These are phyloP conservation scores for Trichodelitschia bisporula DNA, from an alignment of 495 filamentous ascomycete species.

Conservation along the genomic window DNA sequence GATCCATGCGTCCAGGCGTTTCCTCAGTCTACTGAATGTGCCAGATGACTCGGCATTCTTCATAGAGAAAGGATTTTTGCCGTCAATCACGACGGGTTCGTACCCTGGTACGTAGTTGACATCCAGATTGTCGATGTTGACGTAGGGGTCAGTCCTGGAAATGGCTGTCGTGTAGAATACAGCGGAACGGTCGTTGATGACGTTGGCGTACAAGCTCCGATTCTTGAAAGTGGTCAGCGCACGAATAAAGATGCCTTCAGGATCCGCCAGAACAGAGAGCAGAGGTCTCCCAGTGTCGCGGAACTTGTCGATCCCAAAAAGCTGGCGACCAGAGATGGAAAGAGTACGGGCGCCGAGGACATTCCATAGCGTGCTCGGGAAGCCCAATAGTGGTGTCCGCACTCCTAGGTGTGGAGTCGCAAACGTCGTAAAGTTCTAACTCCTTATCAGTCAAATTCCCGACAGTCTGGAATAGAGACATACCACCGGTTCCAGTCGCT, in stretches of 20 bases:
- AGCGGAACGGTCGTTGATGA: slow-evolving; percentile 59
- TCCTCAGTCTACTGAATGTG: too few species aligned
- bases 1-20: not conserved
- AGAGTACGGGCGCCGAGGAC: slow-evolving; percentile 50
- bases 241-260: slow-evolving; percentile 61
- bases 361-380: slow-evolving; percentile 49
- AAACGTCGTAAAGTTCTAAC: slow-evolving; percentile 90
- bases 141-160: slow-evolving; percentile 48
- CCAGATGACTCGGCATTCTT: slow-evolving; percentile 15
- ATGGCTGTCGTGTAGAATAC: slow-evolving; percentile 65
- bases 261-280: slow-evolving; percentile 59
- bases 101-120: slow-evolving; percentile 54
- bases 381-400: slow-evolving; percentile 44
- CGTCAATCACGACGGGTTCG: slow-evolving; percentile 51
- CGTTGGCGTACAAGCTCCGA: slow-evolving; percentile 56
- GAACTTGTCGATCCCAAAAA: slow-evolving; percentile 73
- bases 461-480: too few species aligned
- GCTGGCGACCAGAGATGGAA: slow-evolving; percentile 58
- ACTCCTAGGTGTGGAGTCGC: slow-evolving; percentile 78
- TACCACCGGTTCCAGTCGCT: slow-evolving; percentile 54
- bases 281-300: slow-evolving; percentile 57
- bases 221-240: slow-evolving; percentile 51
- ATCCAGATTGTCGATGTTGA: slow-evolving; percentile 32
- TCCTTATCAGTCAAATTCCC: too few species aligned
- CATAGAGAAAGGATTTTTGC: slow-evolving; percentile 30